A percentile compares a stretch with the other conserved stretches of the same genome.
phyloP scores from a whole-genome alignment of 495 filamentous ascomycete species.

The Trichoderma orchidacearum region DNA sequence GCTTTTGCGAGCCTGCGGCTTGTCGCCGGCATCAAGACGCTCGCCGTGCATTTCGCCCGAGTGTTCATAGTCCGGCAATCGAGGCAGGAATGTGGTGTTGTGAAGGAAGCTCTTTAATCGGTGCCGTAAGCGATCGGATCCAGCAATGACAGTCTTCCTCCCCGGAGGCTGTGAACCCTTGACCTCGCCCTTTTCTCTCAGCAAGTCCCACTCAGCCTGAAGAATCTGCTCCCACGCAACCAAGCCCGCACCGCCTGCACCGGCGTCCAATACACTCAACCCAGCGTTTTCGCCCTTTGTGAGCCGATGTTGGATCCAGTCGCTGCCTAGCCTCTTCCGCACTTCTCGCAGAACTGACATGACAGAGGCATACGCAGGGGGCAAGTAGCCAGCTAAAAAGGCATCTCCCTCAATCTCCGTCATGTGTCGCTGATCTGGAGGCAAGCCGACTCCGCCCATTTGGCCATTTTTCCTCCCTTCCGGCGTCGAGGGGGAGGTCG shows the following conservation, averaged over 20 bases:
- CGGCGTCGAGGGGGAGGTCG: slow-evolving; percentile 45
- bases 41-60: slow-evolving; percentile 23
- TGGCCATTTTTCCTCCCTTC: slow-evolving; percentile 24
- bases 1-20: slow-evolving; percentile 47
- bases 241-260: slow-evolving; percentile 70
- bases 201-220: slow-evolving; percentile 61
- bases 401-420: slow-evolving; percentile 76
- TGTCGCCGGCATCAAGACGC: slow-evolving; percentile 22
- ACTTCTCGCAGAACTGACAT: slow-evolving; percentile 69
- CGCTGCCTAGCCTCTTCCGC: slow-evolving; percentile 65
- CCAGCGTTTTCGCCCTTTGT: slow-evolving; percentile 47
- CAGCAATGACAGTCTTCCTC: slow-evolving; percentile 38
- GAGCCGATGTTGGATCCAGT: slow-evolving; percentile 63
- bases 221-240: slow-evolving; percentile 76
- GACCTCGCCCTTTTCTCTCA: slow-evolving; percentile 36
- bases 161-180: slow-evolving; percentile 21
- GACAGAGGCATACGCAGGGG: slow-evolving; percentile 61
- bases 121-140: slow-evolving; percentile 45
- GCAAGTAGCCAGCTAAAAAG: slow-evolving; percentile 65
- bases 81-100: slow-evolving; percentile 84
- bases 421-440: slow-evolving; percentile 61
- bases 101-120: slow-evolving; percentile 65
- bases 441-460: slow-evolving; percentile 56
- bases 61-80: slow-evolving; percentile 83
- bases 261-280: slow-evolving; percentile 72